Conservation (phyloP, 1,139 yeast genomes). For the Saccharomycopsis hybrid region DNA sequence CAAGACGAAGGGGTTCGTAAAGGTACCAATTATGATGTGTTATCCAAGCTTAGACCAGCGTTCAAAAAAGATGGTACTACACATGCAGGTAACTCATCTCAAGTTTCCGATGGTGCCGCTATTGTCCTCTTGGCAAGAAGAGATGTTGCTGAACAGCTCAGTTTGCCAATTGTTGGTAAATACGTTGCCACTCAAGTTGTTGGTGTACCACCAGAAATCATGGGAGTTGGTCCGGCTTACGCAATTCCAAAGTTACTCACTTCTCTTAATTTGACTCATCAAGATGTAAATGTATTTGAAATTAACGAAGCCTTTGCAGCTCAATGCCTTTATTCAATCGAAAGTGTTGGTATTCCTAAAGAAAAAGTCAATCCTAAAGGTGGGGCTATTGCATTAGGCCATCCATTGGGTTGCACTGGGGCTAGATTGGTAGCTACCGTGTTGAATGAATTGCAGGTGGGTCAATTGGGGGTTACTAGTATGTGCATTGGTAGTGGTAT, state of each 20-base stretch:
- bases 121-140: slow-evolving; percentile 82
- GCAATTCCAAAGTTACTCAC: slow-evolving; percentile 81
- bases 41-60: slow-evolving; percentile 76
- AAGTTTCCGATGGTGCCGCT: slow-evolving; percentile 93
- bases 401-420: slow-evolving; percentile 94
- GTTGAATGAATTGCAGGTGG: slow-evolving; percentile 68
- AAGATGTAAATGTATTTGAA: slow-evolving; percentile 73
- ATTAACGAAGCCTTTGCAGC: slow-evolving; percentile 96
- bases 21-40: slow-evolving; percentile 64
- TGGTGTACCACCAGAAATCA: slow-evolving; percentile 94
- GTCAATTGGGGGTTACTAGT: slow-evolving; percentile 83
- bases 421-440: slow-evolving; percentile 91
- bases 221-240: slow-evolving; percentile 96
- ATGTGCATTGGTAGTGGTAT: slow-evolving; percentile 98
- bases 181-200: slow-evolving; percentile 69
- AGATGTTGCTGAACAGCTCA: slow-evolving; percentile 72
- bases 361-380: slow-evolving; percentile 84
- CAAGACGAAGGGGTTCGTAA: slow-evolving; percentile 90
- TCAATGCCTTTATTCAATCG: slow-evolving; percentile 76
- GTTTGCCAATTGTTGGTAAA: slow-evolving; percentile 62
- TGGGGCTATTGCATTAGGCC: slow-evolving; percentile 95
- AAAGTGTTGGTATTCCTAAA: slow-evolving; percentile 56
- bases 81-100: slow-evolving; percentile 97
- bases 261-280: slow-evolving; percentile 53
- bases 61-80: slow-evolving; percentile 77